Conservation (phyloP, 2,329 filamentous ascomycete genomes). For the Amauroascus verrucosus region DNA sequence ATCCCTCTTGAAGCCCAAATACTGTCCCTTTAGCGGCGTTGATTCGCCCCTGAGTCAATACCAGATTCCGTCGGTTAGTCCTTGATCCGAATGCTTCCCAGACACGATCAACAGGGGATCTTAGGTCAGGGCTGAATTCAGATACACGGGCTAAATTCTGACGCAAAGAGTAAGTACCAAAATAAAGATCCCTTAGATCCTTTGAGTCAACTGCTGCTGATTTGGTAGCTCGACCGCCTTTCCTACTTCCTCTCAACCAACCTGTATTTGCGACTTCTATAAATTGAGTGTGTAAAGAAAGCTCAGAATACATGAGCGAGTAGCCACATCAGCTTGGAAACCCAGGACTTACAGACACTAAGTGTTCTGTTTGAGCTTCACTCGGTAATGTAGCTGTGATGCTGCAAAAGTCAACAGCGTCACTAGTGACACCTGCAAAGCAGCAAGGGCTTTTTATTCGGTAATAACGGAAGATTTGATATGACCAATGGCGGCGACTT, state of each 20-base stretch:
- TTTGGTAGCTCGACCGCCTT: neutral
- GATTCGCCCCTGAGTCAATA: neutral
- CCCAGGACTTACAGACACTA: neutral
- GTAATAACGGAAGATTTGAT: neutral
- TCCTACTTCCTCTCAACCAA: neutral
- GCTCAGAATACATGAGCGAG: neutral
- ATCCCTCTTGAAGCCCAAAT: neutral
- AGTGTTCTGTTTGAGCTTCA: neutral
- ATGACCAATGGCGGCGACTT: neutral
- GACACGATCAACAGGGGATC: neutral
- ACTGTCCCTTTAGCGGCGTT: neutral
- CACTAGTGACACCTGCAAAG: neutral
- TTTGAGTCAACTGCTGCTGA: neutral
- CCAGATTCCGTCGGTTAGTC: neutral
- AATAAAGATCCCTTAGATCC: neutral
- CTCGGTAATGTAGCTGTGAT: neutral
- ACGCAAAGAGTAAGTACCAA: neutral
- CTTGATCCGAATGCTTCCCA: neutral
- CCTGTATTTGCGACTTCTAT: neutral
- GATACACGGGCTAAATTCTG: neutral
- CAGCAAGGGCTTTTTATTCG: neutral
- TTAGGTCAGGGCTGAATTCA: neutral
- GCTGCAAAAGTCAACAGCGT: neutral
- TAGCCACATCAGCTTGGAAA: neutral
- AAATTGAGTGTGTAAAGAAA: neutral